A percentile compares a stretch with the other conserved stretches of the same genome.
Evolutionary conservation across 2,329 filamentous ascomycete species (phyloP).

Genomic region (Ophiostoma sp.): DNA sequence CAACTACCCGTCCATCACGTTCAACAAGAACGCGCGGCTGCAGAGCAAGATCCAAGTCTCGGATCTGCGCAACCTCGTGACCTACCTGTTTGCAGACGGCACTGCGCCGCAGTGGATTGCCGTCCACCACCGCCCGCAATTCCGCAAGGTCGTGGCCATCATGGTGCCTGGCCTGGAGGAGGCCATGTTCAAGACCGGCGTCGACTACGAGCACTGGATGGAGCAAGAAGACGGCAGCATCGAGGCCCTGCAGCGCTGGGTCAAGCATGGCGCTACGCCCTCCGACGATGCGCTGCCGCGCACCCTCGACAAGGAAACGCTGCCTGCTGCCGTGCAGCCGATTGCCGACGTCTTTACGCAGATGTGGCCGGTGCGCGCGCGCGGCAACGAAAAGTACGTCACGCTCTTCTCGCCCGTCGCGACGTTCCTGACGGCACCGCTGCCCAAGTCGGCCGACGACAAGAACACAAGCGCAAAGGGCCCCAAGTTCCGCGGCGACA

Average conservation of each 20-base stretch:
- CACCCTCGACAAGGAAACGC: conserved; percentile 44
- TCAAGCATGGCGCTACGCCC: conserved; percentile 37
- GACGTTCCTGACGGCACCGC: conserved; percentile 71
- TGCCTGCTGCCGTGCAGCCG: conserved; percentile 54
- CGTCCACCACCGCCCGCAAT: conserved; percentile 56
- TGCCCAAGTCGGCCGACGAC: conserved; percentile 61
- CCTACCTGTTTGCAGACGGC: conserved; percentile 64
- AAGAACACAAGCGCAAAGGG: conserved; percentile 39
- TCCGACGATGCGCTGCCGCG: conserved; percentile 55
- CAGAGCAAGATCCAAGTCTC: conserved; percentile 58
- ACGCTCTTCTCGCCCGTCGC: conserved; percentile 83
- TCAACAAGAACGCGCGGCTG: conserved; percentile 53
- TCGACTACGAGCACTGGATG: conserved; percentile 44
- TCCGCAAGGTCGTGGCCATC: conserved; percentile 76
- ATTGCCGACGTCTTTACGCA: conserved; percentile 80
- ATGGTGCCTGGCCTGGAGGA: conserved; percentile 91
- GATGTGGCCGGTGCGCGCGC: conserved; percentile 82
- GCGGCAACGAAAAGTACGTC: conserved; percentile 71
- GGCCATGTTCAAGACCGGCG: conserved; percentile 71
- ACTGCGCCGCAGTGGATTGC: conserved; percentile 60
- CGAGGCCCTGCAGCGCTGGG: conserved; percentile 33
- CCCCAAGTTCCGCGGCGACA: conserved; percentile 45
- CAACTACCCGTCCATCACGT: conserved; percentile 56
- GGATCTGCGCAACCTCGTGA: conserved; percentile 57
- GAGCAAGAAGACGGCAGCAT: conserved; percentile 33